Conservation (phyloP, 139 green algal genomes). For the Tetradesmus obliquus region DNA sequence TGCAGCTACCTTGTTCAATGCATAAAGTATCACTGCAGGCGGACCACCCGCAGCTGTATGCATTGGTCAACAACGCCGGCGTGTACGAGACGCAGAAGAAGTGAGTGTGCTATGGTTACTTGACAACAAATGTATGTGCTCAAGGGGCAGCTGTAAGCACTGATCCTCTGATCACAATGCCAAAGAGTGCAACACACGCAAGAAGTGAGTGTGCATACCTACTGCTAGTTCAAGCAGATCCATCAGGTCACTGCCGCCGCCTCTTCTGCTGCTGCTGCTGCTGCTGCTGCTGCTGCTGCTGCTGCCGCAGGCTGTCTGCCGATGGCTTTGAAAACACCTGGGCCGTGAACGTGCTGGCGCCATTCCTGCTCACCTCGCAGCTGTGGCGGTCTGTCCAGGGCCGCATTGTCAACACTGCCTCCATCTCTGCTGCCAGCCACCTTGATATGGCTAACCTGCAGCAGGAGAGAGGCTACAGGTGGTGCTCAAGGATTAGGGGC, state of each 20-base stretch:
- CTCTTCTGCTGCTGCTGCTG: neutral
- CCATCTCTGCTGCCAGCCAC: slow-evolving; percentile 64
- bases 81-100: slow-evolving; percentile 58
- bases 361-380: slow-evolving; percentile 71
- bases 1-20: too few relatives aligned
- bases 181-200: too few relatives aligned
- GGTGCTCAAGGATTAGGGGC: neutral
- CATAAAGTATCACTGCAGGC: slow-evolving; percentile 6
- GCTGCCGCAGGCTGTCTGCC: slow-evolving; percentile 41
- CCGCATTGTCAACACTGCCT: slow-evolving; percentile 71
- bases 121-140: too few relatives aligned
- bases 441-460: slow-evolving; percentile 80
- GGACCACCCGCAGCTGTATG: slow-evolving; percentile 43
- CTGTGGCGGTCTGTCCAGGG: slow-evolving; percentile 50
- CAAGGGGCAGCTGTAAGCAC: too few relatives aligned
- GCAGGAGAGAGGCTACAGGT: slow-evolving; percentile 58
- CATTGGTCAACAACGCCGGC: slow-evolving; percentile 78
- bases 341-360: slow-evolving; percentile 79
- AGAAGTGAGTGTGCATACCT: too few relatives aligned
- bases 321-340: slow-evolving; percentile 81
- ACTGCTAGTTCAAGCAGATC: too few relatives aligned
- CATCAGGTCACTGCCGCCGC: too few relatives aligned
- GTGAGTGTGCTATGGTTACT: neutral
- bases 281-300: neutral
- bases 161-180: too few relatives aligned